phyloP scores from a whole-genome alignment of 805 yeast genomes.

The Monosporozyma servazzii region DNA sequence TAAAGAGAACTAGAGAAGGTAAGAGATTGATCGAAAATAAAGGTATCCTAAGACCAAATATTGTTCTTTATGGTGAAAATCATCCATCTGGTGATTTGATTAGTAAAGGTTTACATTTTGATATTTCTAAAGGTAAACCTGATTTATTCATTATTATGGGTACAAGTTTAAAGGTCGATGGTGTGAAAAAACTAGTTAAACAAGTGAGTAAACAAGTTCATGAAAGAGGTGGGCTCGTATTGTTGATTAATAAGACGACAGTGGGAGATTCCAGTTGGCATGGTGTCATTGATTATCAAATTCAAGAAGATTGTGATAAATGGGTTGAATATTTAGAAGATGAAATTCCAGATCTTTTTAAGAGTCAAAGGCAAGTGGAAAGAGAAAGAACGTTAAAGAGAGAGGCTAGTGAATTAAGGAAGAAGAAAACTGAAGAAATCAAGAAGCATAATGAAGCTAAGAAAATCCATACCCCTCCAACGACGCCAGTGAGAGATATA shows the following conservation, averaged over 20 bases:
- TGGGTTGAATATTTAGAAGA: slow-evolving; percentile 53
- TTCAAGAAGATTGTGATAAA: slow-evolving; percentile 70
- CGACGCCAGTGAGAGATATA: slow-evolving; percentile 21
- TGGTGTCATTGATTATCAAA: slow-evolving; percentile 66
- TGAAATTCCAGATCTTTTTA: slow-evolving; percentile 54
- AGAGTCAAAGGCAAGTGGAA: slow-evolving; percentile 37
- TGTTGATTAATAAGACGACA: slow-evolving; percentile 64
- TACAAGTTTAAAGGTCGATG: slow-evolving; percentile 84
- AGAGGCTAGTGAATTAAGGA: slow-evolving; percentile 27
- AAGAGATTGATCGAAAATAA: slow-evolving; percentile 62
- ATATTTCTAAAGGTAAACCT: slow-evolving; percentile 51
- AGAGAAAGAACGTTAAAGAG: slow-evolving; percentile 23
- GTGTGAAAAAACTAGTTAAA: slow-evolving; percentile 71
- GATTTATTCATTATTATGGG: slow-evolving; percentile 84
- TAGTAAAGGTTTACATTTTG: slow-evolving; percentile 58
- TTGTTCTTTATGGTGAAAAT: slow-evolving; percentile 87
- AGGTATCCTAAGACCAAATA: slow-evolving; percentile 79
- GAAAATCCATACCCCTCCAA: slow-evolving; percentile 23
- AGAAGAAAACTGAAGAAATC: slow-evolving; percentile 9
- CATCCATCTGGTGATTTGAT: slow-evolving; percentile 82
- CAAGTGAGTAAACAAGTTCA: slow-evolving; percentile 61
- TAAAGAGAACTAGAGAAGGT: slow-evolving; percentile 53
- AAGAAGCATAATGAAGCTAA: slow-evolving; percentile 3
- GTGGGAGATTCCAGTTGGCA: slow-evolving; percentile 60
- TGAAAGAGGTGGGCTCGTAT: slow-evolving; percentile 68